Evolutionary conservation across 2,329 filamentous ascomycete species (phyloP).

Genomic region (Sclerotinia borealis): DNA sequence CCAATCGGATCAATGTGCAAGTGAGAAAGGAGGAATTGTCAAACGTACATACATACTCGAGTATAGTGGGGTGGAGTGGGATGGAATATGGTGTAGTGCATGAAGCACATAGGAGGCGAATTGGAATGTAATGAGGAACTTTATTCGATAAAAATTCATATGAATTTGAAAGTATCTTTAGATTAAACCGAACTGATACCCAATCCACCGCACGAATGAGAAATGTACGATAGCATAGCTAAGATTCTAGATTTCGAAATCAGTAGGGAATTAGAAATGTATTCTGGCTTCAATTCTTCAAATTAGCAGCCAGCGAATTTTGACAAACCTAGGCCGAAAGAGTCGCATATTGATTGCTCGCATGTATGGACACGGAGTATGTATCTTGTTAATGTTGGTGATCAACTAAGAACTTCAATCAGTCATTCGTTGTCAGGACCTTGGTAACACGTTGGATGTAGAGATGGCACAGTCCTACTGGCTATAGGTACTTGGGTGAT

Average conservation of each 20-base stretch:
- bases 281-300: not conserved
- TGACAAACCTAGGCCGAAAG: not conserved
- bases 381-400: not conserved
- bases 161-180: not conserved
- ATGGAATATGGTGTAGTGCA: not conserved
- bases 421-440: not conserved
- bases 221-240: accelerated
- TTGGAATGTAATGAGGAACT: too few species aligned
- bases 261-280: not conserved
- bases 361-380: not conserved
- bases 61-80: not conserved
- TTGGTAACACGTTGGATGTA: not conserved
- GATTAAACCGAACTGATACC: not conserved
- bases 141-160: not conserved
- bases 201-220: not conserved
- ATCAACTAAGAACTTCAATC: not conserved
- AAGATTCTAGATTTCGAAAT: too few species aligned
- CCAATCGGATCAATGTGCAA: not conserved
- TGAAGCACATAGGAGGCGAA: not conserved
- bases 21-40: not conserved
- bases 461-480: not conserved
- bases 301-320: not conserved
- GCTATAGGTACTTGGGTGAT: not conserved
- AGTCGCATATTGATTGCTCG: not conserved
- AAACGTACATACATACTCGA: not conserved